Percentiles rank a stretch among this genome's conserved stretches.
Evolutionary conservation across 2,329 filamentous ascomycete species (phyloP).

Genomic region (Chaetomiaceae sp.): DNA sequence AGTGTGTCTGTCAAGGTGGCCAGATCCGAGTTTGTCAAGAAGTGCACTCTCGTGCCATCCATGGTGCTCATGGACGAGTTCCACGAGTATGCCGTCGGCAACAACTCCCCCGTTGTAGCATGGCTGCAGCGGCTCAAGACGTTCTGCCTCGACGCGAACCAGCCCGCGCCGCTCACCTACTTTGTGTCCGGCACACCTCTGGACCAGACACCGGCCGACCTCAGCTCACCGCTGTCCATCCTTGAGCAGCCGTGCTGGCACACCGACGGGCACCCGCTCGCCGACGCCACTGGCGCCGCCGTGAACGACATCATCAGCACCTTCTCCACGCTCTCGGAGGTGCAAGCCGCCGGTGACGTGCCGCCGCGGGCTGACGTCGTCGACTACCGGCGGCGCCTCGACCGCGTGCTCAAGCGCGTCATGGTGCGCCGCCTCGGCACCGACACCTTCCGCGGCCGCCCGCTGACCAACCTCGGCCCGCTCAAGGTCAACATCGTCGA

Average conservation of each 20-base stretch:
- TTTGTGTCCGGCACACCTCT: slow-evolving; percentile 23
- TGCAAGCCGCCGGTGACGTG: slow-evolving; percentile 9
- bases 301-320: slow-evolving; percentile 11
- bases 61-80: slow-evolving; percentile 23
- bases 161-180: slow-evolving; percentile 14
- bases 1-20: not conserved
- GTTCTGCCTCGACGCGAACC: slow-evolving; percentile 3
- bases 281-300: not conserved
- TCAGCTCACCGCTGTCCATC: slow-evolving; percentile 12
- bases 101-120: not conserved
- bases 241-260: slow-evolving; percentile 13
- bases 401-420: slow-evolving; percentile 9
- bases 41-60: slow-evolving; percentile 15
- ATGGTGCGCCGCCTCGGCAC: slow-evolving; percentile 22
- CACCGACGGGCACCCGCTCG: slow-evolving; percentile 4
- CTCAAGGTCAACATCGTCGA: slow-evolving; percentile 21
- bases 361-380: not conserved
- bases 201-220: slow-evolving; percentile 14
- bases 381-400: slow-evolving; percentile 14
- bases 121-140: slow-evolving; percentile 21
- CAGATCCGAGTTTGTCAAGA: slow-evolving; percentile 2
- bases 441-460: slow-evolving; percentile 17
- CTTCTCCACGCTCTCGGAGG: slow-evolving; percentile 4
- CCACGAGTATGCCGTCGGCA: slow-evolving; percentile 18
- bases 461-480: slow-evolving; percentile 17